These are phyloP conservation scores for Mucuna pruriens DNA, from an alignment of 306 rosid species.

Conservation along the genomic window DNA sequence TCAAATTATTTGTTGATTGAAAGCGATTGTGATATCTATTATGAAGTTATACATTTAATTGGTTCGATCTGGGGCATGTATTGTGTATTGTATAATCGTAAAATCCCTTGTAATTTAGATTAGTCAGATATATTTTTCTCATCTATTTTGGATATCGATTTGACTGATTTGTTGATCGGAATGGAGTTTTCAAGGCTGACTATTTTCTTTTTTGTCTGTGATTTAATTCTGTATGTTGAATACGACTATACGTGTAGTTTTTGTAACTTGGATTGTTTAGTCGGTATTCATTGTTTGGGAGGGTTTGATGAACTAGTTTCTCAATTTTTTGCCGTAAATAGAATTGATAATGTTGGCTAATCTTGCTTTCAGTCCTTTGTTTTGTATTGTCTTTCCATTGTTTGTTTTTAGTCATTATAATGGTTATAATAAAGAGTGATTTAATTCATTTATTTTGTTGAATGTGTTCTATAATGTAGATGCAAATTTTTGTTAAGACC, in stretches of 20 bases:
- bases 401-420: background rate
- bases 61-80: background rate
- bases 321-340: background rate
- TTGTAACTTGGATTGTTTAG: background rate
- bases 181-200: background rate
- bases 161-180: background rate
- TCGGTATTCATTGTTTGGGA: background rate
- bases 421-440: background rate
- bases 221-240: background rate
- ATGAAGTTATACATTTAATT: background rate
- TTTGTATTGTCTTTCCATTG: background rate
- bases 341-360: background rate
- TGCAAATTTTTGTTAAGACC: conserved; percentile 39
- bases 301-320: background rate
- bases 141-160: too few relatives aligned
- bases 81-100: too few relatives aligned
- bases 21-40: background rate
- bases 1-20: background rate
- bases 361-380: background rate
- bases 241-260: background rate
- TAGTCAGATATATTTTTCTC: too few relatives aligned
- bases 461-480: background rate
- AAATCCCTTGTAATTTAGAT: too few relatives aligned
- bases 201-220: background rate
- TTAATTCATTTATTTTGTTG: background rate